Base-by-base conservation (phyloP, 352 stramenopile species). In the Pythium myriotylum region DNA sequence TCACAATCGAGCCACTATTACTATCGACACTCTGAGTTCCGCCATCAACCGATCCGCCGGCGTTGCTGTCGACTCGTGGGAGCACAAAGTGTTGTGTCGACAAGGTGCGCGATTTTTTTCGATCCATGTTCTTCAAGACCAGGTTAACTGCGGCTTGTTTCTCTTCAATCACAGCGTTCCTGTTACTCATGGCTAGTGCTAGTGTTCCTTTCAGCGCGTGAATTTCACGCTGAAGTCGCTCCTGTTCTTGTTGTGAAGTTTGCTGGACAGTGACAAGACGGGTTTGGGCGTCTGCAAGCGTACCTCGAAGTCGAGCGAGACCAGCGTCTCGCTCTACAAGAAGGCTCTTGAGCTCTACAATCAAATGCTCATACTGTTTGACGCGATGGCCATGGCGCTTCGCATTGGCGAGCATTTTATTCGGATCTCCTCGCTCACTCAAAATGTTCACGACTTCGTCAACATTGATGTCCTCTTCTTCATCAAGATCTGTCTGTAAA, bases 311-410 rank as follows among this genome's bases (percentile, higher is more conserved):
- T 35, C 81, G 70, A 4, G 48, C 40, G 16, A 88, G 50, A 3
- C 67, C 73, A 27, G 55, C 65, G 9, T 84, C 65, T 24, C 84
- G 84, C 29, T 81, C 80, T 10, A 66, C 53, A 0, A 89, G 47
- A 2, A 78, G 66, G 19, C 58, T 79, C 70, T 89, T 89, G 5
- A 89, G 68, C 51, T 89, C 80, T 1, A 84, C 71, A 29, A 89
- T 88, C 16, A 89, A 65, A n/a, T 86, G 67, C 26, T 89, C 80
- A 55, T 89, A 88, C 50, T 86, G 80, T 22, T 58, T 59, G 6
- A 62, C 73, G 8, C 78, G 62, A 27, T 58, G 68, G 8, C 66
- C 73, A 17, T 26, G 32, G 24, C 42, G 12, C 42, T 2, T 27
- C n/a, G 13, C 41, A 19, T 0, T n/a, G 6, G 40, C 5, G 32